These are phyloP conservation scores for Mucor piriformis DNA, from an alignment of 371 early-diverging fungal genomes.

Conservation along the genomic window DNA sequence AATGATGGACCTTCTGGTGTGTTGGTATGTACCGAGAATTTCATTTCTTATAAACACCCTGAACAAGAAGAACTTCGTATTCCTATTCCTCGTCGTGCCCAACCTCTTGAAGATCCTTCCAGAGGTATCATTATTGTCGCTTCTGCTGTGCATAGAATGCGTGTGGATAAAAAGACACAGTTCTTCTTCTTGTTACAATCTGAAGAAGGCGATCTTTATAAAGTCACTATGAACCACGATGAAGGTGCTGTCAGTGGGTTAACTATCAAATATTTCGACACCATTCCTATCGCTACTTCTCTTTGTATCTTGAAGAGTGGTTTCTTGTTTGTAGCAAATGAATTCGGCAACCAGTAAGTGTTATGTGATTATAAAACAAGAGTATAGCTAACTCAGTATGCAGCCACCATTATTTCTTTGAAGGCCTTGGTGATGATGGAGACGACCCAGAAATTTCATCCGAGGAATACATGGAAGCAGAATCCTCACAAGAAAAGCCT, in stretches of 20 bases:
- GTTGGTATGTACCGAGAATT: conserved; percentile 90
- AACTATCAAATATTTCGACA: conserved; percentile 93
- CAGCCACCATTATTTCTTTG: conserved; percentile 90
- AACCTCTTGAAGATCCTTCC: conserved; percentile 63
- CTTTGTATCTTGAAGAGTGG: conserved; percentile 91
- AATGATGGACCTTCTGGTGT: conserved; percentile 97
- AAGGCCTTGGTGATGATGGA: conserved; percentile 89
- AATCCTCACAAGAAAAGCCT: conserved; percentile 44
- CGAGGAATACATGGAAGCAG: conserved; percentile 68
- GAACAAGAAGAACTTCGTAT: conserved; percentile 70
- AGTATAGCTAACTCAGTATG: no score
- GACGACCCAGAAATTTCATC: conserved; percentile 80
- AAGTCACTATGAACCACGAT: conserved; percentile 85
- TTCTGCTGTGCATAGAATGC: conserved; percentile 90
- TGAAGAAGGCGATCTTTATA: conserved; percentile 95
- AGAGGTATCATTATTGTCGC: conserved; percentile 81
- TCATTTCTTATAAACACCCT: conserved; percentile 85
- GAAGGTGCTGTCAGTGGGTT: conserved; percentile 68
- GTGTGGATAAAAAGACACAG: conserved; percentile 73
- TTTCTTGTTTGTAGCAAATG: conserved; percentile 89
- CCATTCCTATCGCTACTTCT: conserved; percentile 81
- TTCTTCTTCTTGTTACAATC: conserved; percentile 93
- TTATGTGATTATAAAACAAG: no score
- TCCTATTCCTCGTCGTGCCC: conserved; percentile 87
- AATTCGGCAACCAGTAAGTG: conserved; percentile 89